These are phyloP conservation scores for Ceratocystis papillata DNA, from an alignment of 2,329 filamentous ascomycete species.

Conservation along the genomic window DNA sequence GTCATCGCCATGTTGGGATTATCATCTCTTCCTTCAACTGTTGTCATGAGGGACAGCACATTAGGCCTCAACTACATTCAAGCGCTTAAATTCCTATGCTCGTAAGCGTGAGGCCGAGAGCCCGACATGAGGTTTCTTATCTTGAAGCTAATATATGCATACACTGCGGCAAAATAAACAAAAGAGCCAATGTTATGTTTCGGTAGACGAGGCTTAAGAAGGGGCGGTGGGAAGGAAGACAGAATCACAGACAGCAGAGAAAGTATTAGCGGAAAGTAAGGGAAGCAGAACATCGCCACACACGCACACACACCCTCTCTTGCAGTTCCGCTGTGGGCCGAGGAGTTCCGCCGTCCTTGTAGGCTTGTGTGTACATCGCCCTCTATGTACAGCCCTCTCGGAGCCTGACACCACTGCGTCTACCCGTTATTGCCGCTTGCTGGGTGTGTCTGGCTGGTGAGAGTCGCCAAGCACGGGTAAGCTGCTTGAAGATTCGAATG, in stretches of 20 bases:
- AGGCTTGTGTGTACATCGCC: not conserved
- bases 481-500: constrained; percentile 4
- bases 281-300: not conserved
- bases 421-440: not conserved
- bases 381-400: not conserved
- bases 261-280: not conserved
- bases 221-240: not conserved
- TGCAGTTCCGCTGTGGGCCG: constrained; percentile 3
- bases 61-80: not conserved
- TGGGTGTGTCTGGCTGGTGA: not conserved
- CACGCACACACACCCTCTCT: not conserved
- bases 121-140: not conserved
- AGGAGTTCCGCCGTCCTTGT: not conserved
- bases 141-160: not conserved
- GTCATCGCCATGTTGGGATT: too few species aligned
- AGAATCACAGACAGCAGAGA: not conserved
- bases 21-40: too few species aligned
- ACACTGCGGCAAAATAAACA: not conserved
- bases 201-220: not conserved
- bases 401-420: not conserved
- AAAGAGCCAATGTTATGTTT: not conserved
- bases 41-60: not conserved
- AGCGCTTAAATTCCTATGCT: not conserved
- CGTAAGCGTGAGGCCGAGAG: not conserved
- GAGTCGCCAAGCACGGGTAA: not conserved